phyloP scores from a whole-genome alignment of 139 green algal genomes.

The Diplosphaera chodatii region DNA sequence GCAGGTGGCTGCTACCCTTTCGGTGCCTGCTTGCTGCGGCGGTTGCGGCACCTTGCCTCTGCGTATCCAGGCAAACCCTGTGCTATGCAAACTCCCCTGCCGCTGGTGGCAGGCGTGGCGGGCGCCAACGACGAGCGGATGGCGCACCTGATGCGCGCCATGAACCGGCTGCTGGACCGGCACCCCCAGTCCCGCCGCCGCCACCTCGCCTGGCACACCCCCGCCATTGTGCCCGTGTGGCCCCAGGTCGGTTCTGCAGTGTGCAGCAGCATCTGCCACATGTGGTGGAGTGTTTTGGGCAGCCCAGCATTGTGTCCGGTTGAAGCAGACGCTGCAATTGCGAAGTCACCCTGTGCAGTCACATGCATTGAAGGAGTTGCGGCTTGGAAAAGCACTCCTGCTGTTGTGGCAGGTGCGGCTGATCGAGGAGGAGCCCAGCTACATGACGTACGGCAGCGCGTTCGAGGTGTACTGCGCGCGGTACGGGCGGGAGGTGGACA shows the following conservation, averaged over 20 bases:
- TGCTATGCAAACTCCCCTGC: background rate
- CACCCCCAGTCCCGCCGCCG: constrained; percentile 64
- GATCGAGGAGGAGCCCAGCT: constrained; percentile 86
- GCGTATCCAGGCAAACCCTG: too few species aligned
- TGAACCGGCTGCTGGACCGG: constrained; percentile 80
- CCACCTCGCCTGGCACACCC: constrained; percentile 68
- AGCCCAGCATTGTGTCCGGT: too few species aligned
- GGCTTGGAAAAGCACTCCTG: too few species aligned
- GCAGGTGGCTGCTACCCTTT: too few species aligned
- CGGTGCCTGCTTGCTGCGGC: too few species aligned
- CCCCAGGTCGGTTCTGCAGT: too few species aligned
- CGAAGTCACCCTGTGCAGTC: too few species aligned
- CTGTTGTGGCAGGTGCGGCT: constrained; percentile 62
- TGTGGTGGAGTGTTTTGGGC: too few species aligned
- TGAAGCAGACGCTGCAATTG: too few species aligned
- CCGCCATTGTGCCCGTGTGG: constrained; percentile 81
- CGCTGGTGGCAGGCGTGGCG: background rate
- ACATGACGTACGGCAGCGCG: constrained; percentile 76
- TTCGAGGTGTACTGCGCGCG: constrained; percentile 91
- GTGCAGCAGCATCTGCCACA: too few species aligned
- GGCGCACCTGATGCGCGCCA: constrained; percentile 53
- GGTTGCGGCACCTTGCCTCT: too few species aligned
- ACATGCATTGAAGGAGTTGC: too few species aligned
- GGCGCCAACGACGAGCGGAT: constrained; percentile 65
- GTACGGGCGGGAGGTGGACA: constrained; percentile 85